Percentiles rank a stretch among this genome's conserved stretches.
These are phyloP conservation scores for Salvia splendens DNA, from an alignment of 257 asterid species.

Conservation along the genomic window DNA sequence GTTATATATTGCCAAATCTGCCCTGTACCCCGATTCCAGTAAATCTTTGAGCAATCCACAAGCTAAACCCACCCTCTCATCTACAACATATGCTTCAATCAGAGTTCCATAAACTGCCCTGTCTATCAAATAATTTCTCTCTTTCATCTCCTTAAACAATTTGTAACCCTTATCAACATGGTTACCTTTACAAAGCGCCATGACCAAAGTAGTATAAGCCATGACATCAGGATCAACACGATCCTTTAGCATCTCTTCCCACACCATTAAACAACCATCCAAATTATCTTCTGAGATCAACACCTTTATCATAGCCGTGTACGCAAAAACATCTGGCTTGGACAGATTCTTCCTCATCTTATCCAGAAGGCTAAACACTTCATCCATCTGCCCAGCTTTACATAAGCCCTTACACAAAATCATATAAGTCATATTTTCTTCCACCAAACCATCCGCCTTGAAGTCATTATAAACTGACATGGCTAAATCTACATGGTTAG, in stretches of 20 bases:
- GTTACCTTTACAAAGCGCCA: constrained; percentile 66
- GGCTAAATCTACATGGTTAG: constrained; percentile 76
- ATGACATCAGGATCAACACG: constrained; percentile 79
- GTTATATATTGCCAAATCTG: constrained; percentile 77
- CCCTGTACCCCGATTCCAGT: constrained; percentile 86
- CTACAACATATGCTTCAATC: constrained; percentile 78
- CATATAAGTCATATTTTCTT: constrained; percentile 83
- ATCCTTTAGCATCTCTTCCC: constrained; percentile 85
- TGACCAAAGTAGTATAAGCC: constrained; percentile 80
- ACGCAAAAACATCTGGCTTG: constrained; percentile 97
- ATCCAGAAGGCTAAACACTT: constrained; percentile 58
- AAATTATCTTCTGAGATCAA: constrained; percentile 67
- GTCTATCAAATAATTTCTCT: constrained; percentile 65
- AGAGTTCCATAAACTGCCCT: constrained; percentile 83
- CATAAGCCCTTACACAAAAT: constrained; percentile 86
- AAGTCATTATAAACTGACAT: constrained; percentile 80
- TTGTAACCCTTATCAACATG: constrained; percentile 58
- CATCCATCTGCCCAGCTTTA: constrained; percentile 64
- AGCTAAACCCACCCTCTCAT: constrained; percentile 73
- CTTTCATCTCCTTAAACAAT: constrained; percentile 86
- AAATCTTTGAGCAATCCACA: constrained; percentile 85
- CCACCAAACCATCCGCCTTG: constrained; percentile 68
- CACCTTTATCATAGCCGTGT: constrained; percentile 86
- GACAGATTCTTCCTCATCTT: constrained; percentile 76
- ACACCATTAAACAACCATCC: constrained; percentile 75